These are phyloP conservation scores for Tephrocybe sp. DNA, from an alignment of 768 basidiomycete species.

Conservation along the genomic window DNA sequence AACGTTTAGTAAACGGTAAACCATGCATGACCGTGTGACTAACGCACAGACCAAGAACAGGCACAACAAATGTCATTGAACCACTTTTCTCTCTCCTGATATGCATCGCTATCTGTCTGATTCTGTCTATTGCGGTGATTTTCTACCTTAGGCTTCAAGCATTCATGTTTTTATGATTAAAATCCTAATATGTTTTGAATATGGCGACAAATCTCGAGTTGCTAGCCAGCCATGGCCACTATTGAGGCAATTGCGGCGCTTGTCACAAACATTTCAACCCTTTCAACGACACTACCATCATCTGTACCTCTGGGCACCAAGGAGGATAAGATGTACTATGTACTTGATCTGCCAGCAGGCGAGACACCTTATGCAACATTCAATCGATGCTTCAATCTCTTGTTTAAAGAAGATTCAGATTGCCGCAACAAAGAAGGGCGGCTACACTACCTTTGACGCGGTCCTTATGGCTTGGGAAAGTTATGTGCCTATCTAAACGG, in stretches of 20 bases:
- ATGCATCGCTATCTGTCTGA: neutral
- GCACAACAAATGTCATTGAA: neutral
- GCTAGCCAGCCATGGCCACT: neutral
- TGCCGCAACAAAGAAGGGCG: constrained; percentile 1
- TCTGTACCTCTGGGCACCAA: neutral
- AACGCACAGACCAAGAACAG: too few relatives aligned
- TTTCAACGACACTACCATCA: neutral
- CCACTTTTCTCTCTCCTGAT: neutral
- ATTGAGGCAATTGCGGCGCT: neutral
- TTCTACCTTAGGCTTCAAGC: neutral
- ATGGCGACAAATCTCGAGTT: neutral
- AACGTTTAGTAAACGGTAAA: constrained; percentile 6
- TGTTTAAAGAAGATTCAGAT: neutral
- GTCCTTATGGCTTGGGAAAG: neutral
- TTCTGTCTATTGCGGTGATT: neutral
- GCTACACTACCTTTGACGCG: constrained; percentile 1
- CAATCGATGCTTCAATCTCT: neutral
- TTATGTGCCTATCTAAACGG: constrained; percentile 1
- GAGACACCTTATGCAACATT: neutral
- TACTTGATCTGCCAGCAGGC: neutral
- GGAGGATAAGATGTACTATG: constrained; percentile 3
- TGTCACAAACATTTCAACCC: neutral
- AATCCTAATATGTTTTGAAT: neutral
- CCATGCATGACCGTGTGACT: neutral
- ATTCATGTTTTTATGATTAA: neutral